Base-by-base conservation (phyloP, 768 basidiomycete genomes). In the Chalciporus chontae region DNA sequence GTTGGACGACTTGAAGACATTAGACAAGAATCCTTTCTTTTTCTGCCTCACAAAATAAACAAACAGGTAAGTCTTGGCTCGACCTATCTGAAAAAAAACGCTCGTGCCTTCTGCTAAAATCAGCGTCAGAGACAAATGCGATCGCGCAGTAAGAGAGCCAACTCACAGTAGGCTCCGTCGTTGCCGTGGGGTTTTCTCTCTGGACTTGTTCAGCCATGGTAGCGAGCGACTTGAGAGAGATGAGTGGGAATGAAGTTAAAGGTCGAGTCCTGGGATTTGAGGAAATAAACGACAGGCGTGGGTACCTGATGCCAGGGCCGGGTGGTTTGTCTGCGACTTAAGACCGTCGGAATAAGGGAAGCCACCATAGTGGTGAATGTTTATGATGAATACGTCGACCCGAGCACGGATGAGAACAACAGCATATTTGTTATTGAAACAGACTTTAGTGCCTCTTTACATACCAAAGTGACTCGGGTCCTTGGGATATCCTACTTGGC, bases 11-110 rank as follows among this genome's bases (percentile, higher is more conserved):
- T 43, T 19, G 14, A 47, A 37, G 36, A 51, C 1, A 21, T 44
- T 59, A 39, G 57, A 43, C 43, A n/a, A 55, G 18, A 59, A 56
- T 4, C 57, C 53, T 29, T 55, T 59, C 49, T 50, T 57, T 18
- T 55, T 59, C 57, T 59, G 43, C 9, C 27, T 0, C 24, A 21
- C 4, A 8, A 26, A 39, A 41, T 4, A 43, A 17, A 24, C 27
- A 15, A 9, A 36, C 6, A 36, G 34, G 15, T 5, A 32, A 14
- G 27, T 38, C 34, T 5, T 9, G 31, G 45, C 1, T 18, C 8
- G 4, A 1, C 8, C 13, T 17, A 14, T 15, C 15, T 18, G 14
- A 40, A 43, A 9, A 18, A 31, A 18, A 14, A 13, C 5, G 14
- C 0, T 7, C 57, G 11, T 3, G 59, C 57, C 45, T 55, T 5